These are phyloP conservation scores for Mycena albidolilacea DNA, from an alignment of 768 basidiomycete species.

Conservation along the genomic window DNA sequence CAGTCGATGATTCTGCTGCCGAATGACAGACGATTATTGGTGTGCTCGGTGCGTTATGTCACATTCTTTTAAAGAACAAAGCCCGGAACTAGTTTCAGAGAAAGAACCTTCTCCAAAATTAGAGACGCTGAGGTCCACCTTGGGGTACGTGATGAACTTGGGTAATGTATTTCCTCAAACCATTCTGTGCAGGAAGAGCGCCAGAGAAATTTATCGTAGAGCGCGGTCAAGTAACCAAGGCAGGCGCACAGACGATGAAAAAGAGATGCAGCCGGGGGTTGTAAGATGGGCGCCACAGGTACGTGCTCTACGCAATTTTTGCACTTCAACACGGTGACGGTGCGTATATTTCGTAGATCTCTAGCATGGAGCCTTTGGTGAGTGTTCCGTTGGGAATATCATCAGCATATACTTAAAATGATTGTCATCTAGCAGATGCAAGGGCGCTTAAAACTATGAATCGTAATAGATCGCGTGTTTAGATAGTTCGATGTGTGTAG, in stretches of 20 bases:
- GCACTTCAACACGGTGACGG: too few species aligned
- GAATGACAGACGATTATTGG: not conserved
- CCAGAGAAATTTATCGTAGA: not conserved
- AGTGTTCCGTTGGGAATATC: too few species aligned
- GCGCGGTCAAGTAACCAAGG: not conserved
- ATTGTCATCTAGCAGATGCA: too few species aligned
- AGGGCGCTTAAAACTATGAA: too few species aligned
- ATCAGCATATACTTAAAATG: too few species aligned
- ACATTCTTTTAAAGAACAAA: not conserved
- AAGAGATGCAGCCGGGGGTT: too few species aligned
- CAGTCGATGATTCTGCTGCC: not conserved
- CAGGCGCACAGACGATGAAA: too few species aligned
- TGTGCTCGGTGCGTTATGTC: not conserved
- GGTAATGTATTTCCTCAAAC: not conserved
- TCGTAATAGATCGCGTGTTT: too few species aligned
- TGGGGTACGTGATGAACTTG: not conserved
- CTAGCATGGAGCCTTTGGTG: constrained; percentile 36
- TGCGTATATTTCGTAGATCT: too few species aligned
- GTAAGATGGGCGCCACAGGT: constrained; percentile 14
- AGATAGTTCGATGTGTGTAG: too few species aligned
- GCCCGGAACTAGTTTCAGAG: not conserved
- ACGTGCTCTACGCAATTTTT: not conserved
- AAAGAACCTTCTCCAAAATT: not conserved
- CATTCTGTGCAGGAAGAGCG: not conserved
- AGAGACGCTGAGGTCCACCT: not conserved